Base-by-base conservation (phyloP, 176 grass and related monocot genomes). In the Phoenix dactylifera region DNA sequence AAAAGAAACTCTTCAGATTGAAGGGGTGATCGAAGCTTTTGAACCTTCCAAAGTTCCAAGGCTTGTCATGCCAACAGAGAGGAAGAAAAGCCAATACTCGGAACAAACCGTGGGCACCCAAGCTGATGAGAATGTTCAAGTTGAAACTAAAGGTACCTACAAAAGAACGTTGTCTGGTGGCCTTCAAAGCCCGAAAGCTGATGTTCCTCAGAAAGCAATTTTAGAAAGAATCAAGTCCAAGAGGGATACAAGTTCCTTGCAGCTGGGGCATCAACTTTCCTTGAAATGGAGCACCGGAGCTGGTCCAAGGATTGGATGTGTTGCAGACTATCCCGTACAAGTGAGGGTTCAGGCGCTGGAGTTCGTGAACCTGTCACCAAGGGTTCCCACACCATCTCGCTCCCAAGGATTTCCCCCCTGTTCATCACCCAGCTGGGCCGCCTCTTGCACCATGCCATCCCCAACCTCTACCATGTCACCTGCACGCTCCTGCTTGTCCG, bases 241-340 rank as follows among this genome's bases (percentile, higher is more conserved):
- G 73, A 55, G 68, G 10, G 69, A 85, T 71, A 59, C 81, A 6
- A 88, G 76, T 20, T 91, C 93, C 5, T 92, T 83, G 62, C 94
- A 98, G 52, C 82, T 98, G 30, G 94, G 84, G 14, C 79, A 85
- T 61, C 78, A 75, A 56, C 53, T 98, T 16, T 98, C 94, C 18
- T 51, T 77, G 57, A 92, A 92, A 63, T 98, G 94, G 94, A 89
- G 73, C 68, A 98, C 72, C 6, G 88, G 94, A 67, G 68, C 50
- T 26, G 94, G 94, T 69, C 94, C 94, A 6, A 90, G 94, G 59
- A 98, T 98, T 32, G 94, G 87, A 58, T 98, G 94, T 19, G 81
- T 92, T 18, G 81, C 76, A n/a, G 94, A 98, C 56, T 93, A 86
- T 49, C 93, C 87, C 22, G 30, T 81, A 58, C 70, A 92, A 75